Evolutionary conservation across 2,329 filamentous ascomycete species (phyloP).

Genomic region (Colletotrichum tamarilloi): DNA sequence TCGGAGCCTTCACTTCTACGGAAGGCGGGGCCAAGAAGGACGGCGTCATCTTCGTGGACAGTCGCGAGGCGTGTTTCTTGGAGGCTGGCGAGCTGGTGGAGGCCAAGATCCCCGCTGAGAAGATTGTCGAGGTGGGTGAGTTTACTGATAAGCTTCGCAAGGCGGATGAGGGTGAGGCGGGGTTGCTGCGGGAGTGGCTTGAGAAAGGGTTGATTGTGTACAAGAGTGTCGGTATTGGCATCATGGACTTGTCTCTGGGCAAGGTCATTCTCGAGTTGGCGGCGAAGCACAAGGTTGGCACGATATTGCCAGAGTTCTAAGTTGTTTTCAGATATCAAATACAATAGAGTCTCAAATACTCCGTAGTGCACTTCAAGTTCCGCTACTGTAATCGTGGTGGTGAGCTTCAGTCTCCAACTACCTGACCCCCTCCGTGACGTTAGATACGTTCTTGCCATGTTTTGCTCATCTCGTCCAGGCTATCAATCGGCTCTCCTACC

Average conservation of each 20-base stretch:
- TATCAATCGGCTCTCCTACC: too few relatives aligned
- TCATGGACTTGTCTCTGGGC: slow-evolving; percentile 68
- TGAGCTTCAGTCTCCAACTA: too few relatives aligned
- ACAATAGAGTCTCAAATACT: too few relatives aligned
- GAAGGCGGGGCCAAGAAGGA: slow-evolving; percentile 21
- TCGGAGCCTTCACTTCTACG: slow-evolving; percentile 19
- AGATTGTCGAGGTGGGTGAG: slow-evolving; percentile 59
- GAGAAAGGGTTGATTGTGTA: slow-evolving; percentile 74
- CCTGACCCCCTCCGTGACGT: too few relatives aligned
- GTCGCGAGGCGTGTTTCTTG: slow-evolving; percentile 42
- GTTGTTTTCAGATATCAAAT: too few relatives aligned
- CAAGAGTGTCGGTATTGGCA: slow-evolving; percentile 74
- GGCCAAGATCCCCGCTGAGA: slow-evolving; percentile 35
- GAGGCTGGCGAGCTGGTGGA: slow-evolving; percentile 47
- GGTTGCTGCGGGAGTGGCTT: slow-evolving; percentile 67
- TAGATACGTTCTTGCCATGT: too few relatives aligned
- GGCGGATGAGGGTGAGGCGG: slow-evolving; percentile 45
- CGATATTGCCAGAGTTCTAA: slow-evolving; percentile 17
- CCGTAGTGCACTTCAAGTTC: too few relatives aligned
- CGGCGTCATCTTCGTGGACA: slow-evolving; percentile 42
- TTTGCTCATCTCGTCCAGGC: too few relatives aligned
- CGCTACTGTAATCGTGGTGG: too few relatives aligned
- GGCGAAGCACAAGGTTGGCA: slow-evolving; percentile 22
- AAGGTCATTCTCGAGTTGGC: slow-evolving; percentile 30
- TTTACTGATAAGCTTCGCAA: slow-evolving; percentile 66